Percentiles rank a stretch among this genome's conserved stretches.
These are phyloP conservation scores for Chrysanthemum makinoi DNA, from an alignment of 129 eudicot species.

Conservation along the genomic window DNA sequence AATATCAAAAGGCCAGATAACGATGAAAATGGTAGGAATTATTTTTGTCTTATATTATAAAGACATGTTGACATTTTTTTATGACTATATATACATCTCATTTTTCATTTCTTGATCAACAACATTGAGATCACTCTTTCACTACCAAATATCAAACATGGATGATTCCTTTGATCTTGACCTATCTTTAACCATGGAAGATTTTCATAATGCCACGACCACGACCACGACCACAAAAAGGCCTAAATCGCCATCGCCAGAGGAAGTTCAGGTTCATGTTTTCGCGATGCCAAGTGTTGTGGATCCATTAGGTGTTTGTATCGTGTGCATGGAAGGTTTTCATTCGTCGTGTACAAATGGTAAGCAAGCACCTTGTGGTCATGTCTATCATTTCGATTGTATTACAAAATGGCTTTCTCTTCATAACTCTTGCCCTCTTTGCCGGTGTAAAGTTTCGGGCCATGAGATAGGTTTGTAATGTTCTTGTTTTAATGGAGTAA, in stretches of 20 bases:
- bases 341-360: slow-evolving; percentile 5
- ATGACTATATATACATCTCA: neutral
- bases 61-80: neutral
- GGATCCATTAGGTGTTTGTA: slow-evolving; percentile 22
- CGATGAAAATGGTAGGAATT: too few relatives aligned
- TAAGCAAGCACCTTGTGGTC: slow-evolving; percentile 52
- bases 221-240: neutral
- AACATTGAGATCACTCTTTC: neutral
- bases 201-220: neutral
- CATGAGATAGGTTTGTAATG: slow-evolving; percentile 40
- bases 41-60: too few relatives aligned
- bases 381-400: slow-evolving; percentile 54
- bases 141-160: slow-evolving; percentile 5
- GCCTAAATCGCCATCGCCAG: slow-evolving; percentile 2
- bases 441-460: slow-evolving; percentile 55
- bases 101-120: neutral
- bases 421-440: too few relatives aligned
- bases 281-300: slow-evolving; percentile 17
- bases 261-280: slow-evolving; percentile 15
- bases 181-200: slow-evolving; percentile 30
- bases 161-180: slow-evolving; percentile 34
- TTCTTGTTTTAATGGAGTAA: neutral
- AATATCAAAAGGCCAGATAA: too few relatives aligned
- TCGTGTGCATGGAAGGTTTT: slow-evolving; percentile 49
- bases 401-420: slow-evolving; percentile 27